A percentile compares a stretch with the other conserved stretches of the same genome.
Conservation (phyloP, 2,329 filamentous ascomycete genomes). For the Xylaria sp. region DNA sequence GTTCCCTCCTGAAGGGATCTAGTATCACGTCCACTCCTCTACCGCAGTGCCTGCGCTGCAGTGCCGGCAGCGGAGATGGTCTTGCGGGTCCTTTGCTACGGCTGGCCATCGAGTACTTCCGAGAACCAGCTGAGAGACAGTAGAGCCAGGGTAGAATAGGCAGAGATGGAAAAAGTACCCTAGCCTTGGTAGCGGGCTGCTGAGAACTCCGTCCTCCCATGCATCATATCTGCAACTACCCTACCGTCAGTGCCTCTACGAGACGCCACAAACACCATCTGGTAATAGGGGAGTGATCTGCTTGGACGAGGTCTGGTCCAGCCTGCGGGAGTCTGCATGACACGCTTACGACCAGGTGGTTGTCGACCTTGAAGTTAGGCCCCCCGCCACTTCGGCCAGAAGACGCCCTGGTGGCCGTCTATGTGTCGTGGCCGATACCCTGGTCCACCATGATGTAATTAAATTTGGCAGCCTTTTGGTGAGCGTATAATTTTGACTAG, state of each 20-base stretch:
- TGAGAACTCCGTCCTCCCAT: constrained; percentile 42
- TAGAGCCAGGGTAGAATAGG: constrained; percentile 12
- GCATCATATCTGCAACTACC: constrained; percentile 53
- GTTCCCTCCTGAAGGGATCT: constrained; percentile 20
- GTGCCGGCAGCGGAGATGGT: constrained; percentile 2
- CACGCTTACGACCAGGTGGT: constrained; percentile 38
- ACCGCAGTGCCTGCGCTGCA: constrained; percentile 2
- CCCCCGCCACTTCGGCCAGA: constrained; percentile 39
- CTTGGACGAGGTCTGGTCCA: constrained; percentile 40
- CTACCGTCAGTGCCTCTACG: constrained; percentile 49
- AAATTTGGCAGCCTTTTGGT: constrained; percentile 10
- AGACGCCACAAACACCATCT: constrained; percentile 51
- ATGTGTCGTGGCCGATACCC: constrained; percentile 29
- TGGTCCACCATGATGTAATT: constrained; percentile 20
- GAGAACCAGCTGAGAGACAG: neutral
- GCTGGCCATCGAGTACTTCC: constrained; percentile 6
- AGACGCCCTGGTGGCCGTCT: constrained; percentile 26
- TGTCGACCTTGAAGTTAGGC: constrained; percentile 36
- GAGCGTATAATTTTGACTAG: constrained; percentile 4
- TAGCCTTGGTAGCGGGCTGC: constrained; percentile 18
- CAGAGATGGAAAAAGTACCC: constrained; percentile 14
- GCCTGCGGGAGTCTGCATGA: constrained; percentile 46
- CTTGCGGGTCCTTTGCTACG: constrained; percentile 3
- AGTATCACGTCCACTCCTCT: constrained; percentile 24
- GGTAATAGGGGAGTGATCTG: constrained; percentile 45